phyloP scores from a whole-genome alignment of 2,329 filamentous ascomycete genomes.

The Aspergillus piperis region DNA sequence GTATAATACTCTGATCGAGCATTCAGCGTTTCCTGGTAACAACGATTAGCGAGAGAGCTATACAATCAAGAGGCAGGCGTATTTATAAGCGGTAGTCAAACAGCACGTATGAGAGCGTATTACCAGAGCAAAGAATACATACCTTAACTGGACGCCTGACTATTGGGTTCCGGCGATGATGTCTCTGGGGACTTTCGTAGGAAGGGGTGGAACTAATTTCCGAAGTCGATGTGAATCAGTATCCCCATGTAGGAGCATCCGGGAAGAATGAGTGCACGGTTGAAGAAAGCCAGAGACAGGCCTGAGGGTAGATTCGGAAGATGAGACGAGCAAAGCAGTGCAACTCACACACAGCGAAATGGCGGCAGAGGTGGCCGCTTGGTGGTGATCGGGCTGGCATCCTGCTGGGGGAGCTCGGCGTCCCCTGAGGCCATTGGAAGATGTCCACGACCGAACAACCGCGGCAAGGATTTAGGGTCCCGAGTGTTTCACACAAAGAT shows the following conservation, averaged over 20 bases:
- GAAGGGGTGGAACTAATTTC: slow-evolving; percentile 56
- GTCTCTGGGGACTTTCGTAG: slow-evolving; percentile 65
- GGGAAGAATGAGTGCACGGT: not conserved
- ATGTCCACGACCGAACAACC: not conserved
- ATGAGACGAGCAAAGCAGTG: not conserved
- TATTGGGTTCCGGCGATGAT: slow-evolving; percentile 64
- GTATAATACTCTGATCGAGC: slow-evolving; percentile 83
- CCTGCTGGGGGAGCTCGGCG: slow-evolving; percentile 19
- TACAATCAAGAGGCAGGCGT: slow-evolving; percentile 3
- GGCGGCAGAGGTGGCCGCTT: slow-evolving; percentile 19
- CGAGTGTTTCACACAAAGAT: not conserved
- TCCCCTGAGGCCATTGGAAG: slow-evolving; percentile 28
- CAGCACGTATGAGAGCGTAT: not conserved
- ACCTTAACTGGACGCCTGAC: slow-evolving; percentile 65
- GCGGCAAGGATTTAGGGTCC: slow-evolving; percentile 1
- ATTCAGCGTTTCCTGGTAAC: slow-evolving; percentile 78
- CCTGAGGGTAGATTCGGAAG: not conserved
- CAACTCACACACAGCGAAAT: slow-evolving; percentile 31
- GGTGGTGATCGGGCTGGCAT: slow-evolving; percentile 20
- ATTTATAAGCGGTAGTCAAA: not conserved
- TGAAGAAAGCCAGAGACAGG: not conserved
- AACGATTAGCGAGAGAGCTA: not conserved
- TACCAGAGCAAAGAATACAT: not conserved
- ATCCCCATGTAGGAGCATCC: not conserved
- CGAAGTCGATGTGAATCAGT: not conserved